Conservation (phyloP, 306 rosid genomes). For the Vachellia collinsii region DNA sequence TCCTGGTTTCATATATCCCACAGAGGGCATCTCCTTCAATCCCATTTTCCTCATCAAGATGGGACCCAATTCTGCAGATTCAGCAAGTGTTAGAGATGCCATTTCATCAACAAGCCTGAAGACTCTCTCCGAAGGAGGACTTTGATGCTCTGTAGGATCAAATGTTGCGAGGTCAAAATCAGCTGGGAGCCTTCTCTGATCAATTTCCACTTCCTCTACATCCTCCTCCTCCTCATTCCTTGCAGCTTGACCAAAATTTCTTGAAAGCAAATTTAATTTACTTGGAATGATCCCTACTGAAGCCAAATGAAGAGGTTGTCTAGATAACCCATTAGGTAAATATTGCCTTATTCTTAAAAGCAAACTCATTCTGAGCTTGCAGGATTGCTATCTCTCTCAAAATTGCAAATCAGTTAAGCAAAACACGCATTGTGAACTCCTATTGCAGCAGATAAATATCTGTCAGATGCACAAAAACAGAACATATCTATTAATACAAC, state of each 20-base stretch:
- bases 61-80: conserved; percentile 75
- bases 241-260: conserved; percentile 71
- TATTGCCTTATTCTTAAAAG: conserved; percentile 58
- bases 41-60: conserved; percentile 73
- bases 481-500: background rate
- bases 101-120: conserved; percentile 86
- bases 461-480: conserved; percentile 39
- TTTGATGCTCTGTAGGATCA: conserved; percentile 77
- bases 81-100: conserved; percentile 72
- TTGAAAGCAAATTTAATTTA: conserved; percentile 38
- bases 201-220: conserved; percentile 83
- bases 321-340: conserved; percentile 50
- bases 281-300: conserved; percentile 28
- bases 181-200: conserved; percentile 90
- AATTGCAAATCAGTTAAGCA: conserved; percentile 38
- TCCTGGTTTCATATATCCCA: conserved; percentile 80
- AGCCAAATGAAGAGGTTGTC: conserved; percentile 40
- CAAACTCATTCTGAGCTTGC: conserved; percentile 60
- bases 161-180: conserved; percentile 82
- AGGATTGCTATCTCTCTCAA: conserved; percentile 23
- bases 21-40: conserved; percentile 60
- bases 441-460: conserved; percentile 31
- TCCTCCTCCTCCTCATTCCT: conserved; percentile 65
- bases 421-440: conserved; percentile 24
- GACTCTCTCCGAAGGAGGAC: conserved; percentile 82